Evolutionary conservation across 345 rosid species (phyloP).

Genomic region (Acer negundo): DNA sequence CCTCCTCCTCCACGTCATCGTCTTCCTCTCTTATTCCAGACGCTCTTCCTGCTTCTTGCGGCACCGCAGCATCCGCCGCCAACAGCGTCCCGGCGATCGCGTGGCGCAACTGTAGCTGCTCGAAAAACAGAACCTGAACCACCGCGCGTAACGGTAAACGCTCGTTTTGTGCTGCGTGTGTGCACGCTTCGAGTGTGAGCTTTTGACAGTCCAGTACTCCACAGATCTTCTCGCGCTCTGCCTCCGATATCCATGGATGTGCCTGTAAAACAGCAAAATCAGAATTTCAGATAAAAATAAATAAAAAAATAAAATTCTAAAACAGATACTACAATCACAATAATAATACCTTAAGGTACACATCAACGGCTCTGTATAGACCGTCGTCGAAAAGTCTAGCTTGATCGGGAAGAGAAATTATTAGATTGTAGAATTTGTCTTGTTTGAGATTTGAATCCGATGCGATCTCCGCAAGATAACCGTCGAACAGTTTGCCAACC

Average conservation of each 20-base stretch:
- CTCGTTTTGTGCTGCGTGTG: conserved; percentile 99
- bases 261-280: conserved; percentile 43
- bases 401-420: conserved; percentile 72
- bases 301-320: not conserved
- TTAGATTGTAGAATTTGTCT: conserved; percentile 70
- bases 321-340: not conserved
- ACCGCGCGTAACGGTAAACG: conserved; percentile 89
- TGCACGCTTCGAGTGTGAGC: conserved; percentile 93
- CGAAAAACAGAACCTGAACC: conserved; percentile 95
- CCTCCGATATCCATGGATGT: conserved; percentile 86
- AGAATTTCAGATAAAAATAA: not conserved
- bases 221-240: conserved; percentile 82
- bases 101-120: conserved; percentile 90
- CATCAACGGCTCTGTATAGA: conserved; percentile 94
- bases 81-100: conserved; percentile 84
- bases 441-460: conserved; percentile 89
- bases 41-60: conserved; percentile 41
- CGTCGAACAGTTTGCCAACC: conserved; percentile 91
- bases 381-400: conserved; percentile 95
- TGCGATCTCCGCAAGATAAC: conserved; percentile 88
- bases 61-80: conserved; percentile 56
- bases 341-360: conserved; percentile 75
- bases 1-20: conserved; percentile 35
- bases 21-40: conserved; percentile 36
- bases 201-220: conserved; percentile 89